Evolutionary conservation across 257 asterid species (phyloP), one percentile per base, ranked within the genome.

Genomic region (Salvia hispanica): DNA sequence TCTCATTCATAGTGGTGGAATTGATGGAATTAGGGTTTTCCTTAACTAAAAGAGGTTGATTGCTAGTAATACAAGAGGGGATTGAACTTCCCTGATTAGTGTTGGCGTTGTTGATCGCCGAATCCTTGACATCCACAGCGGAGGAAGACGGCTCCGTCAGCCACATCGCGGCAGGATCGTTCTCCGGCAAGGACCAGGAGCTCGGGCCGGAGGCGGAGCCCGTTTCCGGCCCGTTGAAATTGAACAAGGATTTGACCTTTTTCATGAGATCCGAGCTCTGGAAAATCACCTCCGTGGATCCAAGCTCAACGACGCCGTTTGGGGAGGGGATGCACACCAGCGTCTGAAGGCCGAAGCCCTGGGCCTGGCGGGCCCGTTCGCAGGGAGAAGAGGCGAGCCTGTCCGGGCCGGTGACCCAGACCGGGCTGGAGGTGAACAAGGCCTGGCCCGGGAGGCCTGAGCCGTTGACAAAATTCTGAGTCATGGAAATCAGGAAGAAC

Each of bases 401-500:
- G 0, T 89, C 96, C 0, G 73, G 45, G 9, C 98, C 96, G 14
- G 90, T 63, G 34, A 89, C 79, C 98, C 96, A 92, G 9, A 92
- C 79, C 14, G 98, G 92, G 78, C 71, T 77, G 9, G 95, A 85
- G n/a, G 50, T 70, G 73, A 68, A 84, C 10, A 87, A 45, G 4
- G 95, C 95, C 77, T 84, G 88, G 10, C 96, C 98, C 62, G 96
- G 96, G 28, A 84, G 77, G 2, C 89, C 98, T 2, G 77, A 76
- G 34, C 96, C 96, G 60, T 34, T 76, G 2, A 55, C 85, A 3
- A 91, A 91, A 0, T 86, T 69, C 67, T 89, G 96, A 3, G 98
- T 89, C 96, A 91, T 89, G 28, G 98, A 92, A 9, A 92, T 78
- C 0, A 92, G 77, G 15, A 92, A 92, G 50, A 92, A 92, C 98